Base-by-base conservation (phyloP, 495 filamentous ascomycete genomes). In the Penicillium roqueforti region DNA sequence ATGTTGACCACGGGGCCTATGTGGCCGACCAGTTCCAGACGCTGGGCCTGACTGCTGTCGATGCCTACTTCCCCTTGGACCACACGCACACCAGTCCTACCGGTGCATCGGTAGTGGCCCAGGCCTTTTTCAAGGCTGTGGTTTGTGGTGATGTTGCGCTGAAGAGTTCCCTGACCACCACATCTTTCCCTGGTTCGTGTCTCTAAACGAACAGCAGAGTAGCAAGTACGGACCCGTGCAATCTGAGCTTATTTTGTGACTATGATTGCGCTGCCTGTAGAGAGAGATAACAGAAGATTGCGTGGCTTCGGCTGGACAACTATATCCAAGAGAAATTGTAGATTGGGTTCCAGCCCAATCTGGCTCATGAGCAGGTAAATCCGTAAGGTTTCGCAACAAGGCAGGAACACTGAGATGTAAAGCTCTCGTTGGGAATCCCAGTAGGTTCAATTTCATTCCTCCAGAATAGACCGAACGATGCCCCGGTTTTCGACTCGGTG, bases 41-140 rank as follows among this genome's bases (percentile, higher is more conserved):
- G 40, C 50, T 85, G 57, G 76, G 76, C 4, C 55, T 47, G 31
- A 71, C 76, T 6, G 76, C 68, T 16, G 69, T 72, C 1, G 72
- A 76, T 58, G 68, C 72, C 1, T 79, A 79, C 55, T 88, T 73
- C 61, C 82, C 83, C 0, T 71, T 68, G 25, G 85, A 87, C 58
- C 82, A 87, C 63, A 87, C 83, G 6, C 85, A 87, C 66, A 87
- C 85, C 3, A 83, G 75, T 56, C 67, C 80, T 0, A 69, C 59
- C 32, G 85, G 85, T 0, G 83, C 84, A 3, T 69, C 80, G 55
- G 69, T 80, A 5, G 80, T 84, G 13, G 77, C 78, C 0, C 73
- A 80, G 58, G 81, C 82, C 31, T 87, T 87, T 62, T 77, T 83
- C 47, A 83, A 84, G 71, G 85, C 73, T 0, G 60, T 86, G 6